Evolutionary conservation across 495 filamentous ascomycete species (phyloP), one percentile per base, ranked within the genome.

Genomic region (Neurospora intermedia): DNA sequence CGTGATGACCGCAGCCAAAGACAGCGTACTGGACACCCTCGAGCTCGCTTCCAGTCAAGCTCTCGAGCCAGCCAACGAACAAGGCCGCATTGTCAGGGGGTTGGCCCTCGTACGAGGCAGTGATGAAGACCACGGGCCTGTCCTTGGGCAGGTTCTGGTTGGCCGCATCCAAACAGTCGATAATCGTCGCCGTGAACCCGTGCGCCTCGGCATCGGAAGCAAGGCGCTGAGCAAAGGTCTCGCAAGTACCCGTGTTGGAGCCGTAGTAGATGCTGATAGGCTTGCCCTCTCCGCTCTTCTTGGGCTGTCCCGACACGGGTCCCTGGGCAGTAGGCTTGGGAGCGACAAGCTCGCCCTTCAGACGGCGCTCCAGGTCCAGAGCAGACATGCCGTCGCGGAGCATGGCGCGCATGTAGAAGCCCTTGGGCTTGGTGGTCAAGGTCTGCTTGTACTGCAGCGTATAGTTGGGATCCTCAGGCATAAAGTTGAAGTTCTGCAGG

Each of bases 171-270:
- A 94, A 77, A 3, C 84, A 80, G 27, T 87, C 85, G 11, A 91
- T 80, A 70, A 85, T 77, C 9, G 85, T 78, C 7, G 89, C 89
- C 4, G 77, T 75, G 75, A 87, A 92, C 0, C 91, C 91, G 75
- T 89, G 87, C 5, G 77, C 76, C 20, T 79, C 74, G 4, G 91
- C 90, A 77, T 88, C 86, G 71, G 84, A 83, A 7, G 89, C 89
- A 16, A 93, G 77, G 69, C 85, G 83, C 74, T 89, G 85, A 2
- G 91, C 91, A 43, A 94, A 83, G 3, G 88, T 82, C 76, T 93
- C 90, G 77, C 92, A 94, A 15, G 92, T 94, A 4, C 92, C 92
- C 5, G 88, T 89, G 74, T 94, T 93, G 16, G 88, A 90, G 18
- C 92, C 92, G 74, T 89, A 94, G 41, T 89, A 86, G n/a, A 94